These are phyloP conservation scores for Diutina rugosa DNA, from an alignment of 1,139 yeast species.

Conservation along the genomic window DNA sequence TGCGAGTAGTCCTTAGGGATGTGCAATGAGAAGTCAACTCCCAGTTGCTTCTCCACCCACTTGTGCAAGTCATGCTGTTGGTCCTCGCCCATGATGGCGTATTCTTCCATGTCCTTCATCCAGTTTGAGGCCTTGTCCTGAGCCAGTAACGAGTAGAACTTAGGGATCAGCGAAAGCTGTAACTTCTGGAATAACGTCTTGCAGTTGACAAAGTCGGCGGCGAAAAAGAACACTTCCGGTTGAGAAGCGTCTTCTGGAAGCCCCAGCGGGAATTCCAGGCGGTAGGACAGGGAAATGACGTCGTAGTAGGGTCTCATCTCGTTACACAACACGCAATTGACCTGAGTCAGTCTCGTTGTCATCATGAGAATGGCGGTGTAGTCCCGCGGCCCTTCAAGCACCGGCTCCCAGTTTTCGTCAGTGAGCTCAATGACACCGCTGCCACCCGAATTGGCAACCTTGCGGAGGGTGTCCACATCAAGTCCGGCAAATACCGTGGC, in stretches of 20 bases:
- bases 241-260: slow-evolving; percentile 15
- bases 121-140: slow-evolving; percentile 15
- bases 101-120: slow-evolving; percentile 24
- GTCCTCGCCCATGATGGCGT: slow-evolving; percentile 42
- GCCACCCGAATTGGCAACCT: neutral
- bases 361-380: slow-evolving; percentile 52
- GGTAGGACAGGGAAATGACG: slow-evolving; percentile 47
- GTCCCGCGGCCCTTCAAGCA: slow-evolving; percentile 61
- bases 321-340: slow-evolving; percentile 68
- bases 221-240: slow-evolving; percentile 49
- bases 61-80: slow-evolving; percentile 28
- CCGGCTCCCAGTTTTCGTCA: slow-evolving; percentile 44
- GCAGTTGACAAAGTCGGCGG: slow-evolving; percentile 56
- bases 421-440: slow-evolving; percentile 23
- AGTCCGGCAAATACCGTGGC: neutral
- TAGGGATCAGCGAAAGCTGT: slow-evolving; percentile 67
- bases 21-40: slow-evolving; percentile 31
- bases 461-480: neutral
- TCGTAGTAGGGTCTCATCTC: slow-evolving; percentile 57
- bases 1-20: slow-evolving; percentile 46
- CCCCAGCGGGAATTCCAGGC: slow-evolving; percentile 28
- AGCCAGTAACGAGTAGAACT: slow-evolving; percentile 43
- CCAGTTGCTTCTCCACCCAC: slow-evolving; percentile 28
- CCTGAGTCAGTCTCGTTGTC: slow-evolving; percentile 61
- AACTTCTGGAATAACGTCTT: slow-evolving; percentile 41